Base-by-base conservation (phyloP, 345 rosid species). In the Pugionium cornutum region DNA sequence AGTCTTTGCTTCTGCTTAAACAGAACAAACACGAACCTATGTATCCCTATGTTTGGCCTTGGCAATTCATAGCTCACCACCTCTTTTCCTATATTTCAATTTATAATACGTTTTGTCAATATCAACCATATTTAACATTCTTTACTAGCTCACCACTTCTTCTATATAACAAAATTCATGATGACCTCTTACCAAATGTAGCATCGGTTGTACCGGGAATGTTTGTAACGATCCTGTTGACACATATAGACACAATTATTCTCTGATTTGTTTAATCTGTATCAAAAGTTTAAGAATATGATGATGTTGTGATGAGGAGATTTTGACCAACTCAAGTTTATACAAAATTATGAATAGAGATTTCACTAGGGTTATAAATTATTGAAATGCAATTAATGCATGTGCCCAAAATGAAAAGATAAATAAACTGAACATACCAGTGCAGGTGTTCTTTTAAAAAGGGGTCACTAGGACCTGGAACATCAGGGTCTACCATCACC, bases 401-500 rank as follows among this genome's bases (percentile, higher is more conserved):
- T 37, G 41, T 1, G 41, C 6, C 41, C 41, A 37, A 40, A 40
- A 40, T 40, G 42, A 39, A 39, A 39, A 25, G 37, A 4, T 4
- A 40, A 42, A 4, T 7, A 37, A 26, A 9, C 33, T 44, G 62
- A 37, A 67, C 63, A 65, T 83, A 84, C 90, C 90, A 85, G 66
- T 85, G 90, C 37, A 85, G 75, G 68, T 85, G 85, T 59, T 85
- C 90, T 70, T 78, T 83, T 8, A 76, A 60, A 63, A 64, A 85
- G 43, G 91, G 91, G 69, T 85, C 86, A 71, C 88, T 83, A 53
- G 91, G 91, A 52, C 91, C 84, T 44, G 91, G 91, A 62, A 77
- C 86, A 78, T 85, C 91, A 4, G 91, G 91, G 68, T 85, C 91
- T 9, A 82, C 60, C 91, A 85, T 80, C 36, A 85, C 82, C 89